These are phyloP conservation scores for Echria macrotheca DNA, from an alignment of 495 filamentous ascomycete species.

Conservation along the genomic window DNA sequence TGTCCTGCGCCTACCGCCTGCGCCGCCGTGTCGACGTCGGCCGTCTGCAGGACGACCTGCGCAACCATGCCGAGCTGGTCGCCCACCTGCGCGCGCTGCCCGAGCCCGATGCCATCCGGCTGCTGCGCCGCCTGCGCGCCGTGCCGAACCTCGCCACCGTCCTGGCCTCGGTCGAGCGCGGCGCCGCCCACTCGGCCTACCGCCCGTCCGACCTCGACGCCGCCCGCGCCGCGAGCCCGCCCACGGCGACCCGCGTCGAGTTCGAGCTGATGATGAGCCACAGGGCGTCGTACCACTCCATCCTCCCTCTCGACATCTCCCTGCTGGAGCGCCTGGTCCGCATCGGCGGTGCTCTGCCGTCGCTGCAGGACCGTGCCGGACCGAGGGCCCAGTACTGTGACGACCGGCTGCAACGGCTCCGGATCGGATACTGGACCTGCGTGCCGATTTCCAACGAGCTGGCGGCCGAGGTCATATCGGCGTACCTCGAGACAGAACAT, in stretches of 20 bases:
- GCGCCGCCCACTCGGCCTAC: neutral
- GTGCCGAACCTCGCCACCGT: neutral
- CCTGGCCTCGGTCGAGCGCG: neutral
- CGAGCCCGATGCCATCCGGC: neutral
- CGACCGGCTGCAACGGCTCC: conserved; percentile 16
- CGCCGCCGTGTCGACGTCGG: neutral
- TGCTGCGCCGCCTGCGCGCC: neutral
- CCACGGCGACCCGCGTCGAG: neutral
- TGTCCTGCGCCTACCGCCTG: neutral
- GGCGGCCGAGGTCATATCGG: conserved; percentile 18
- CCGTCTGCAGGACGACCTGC: neutral
- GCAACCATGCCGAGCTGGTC: neutral
- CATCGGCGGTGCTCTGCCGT: neutral
- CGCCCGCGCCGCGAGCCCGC: neutral
- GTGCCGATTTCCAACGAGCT: conserved; percentile 12
- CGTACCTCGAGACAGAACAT: conserved; percentile 26
- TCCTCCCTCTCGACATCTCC: neutral
- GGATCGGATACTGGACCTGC: conserved; percentile 20
- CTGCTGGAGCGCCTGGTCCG: neutral
- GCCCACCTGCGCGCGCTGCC: neutral
- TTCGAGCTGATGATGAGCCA: neutral
- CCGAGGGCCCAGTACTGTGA: conserved; percentile 13
- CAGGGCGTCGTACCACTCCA: neutral
- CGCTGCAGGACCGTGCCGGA: neutral
- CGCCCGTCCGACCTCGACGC: neutral